These are phyloP conservation scores for Rhizopus delemar DNA, from an alignment of 371 early-diverging fungal species.

Conservation along the genomic window DNA sequence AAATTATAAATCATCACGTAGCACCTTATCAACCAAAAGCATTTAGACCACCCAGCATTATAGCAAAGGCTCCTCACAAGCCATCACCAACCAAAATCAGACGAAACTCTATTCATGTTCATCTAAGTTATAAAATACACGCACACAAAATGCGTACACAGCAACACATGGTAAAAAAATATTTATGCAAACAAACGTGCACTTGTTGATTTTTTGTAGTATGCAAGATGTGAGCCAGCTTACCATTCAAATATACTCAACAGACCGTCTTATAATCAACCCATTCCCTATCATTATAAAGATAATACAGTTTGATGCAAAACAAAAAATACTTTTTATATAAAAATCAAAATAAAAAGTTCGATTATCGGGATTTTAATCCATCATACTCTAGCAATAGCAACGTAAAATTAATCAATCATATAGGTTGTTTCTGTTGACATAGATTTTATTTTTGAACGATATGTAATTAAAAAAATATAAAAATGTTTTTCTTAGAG, in stretches of 20 bases:
- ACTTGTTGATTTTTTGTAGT: background rate
- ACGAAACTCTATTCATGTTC: conserved; percentile 22
- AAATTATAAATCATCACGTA: background rate
- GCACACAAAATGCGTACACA: conserved; percentile 15
- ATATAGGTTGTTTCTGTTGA: no score
- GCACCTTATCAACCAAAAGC: conserved; percentile 1
- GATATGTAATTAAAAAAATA: no score
- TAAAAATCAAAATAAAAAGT: background rate
- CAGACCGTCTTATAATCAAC: background rate
- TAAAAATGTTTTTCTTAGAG: conserved; percentile 12
- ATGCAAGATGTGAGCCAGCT: background rate
- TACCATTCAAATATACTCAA: background rate
- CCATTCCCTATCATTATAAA: conserved; percentile 1
- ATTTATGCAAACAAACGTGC: no score
- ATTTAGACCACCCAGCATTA: background rate
- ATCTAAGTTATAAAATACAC: conserved; percentile 27
- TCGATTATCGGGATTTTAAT: no score
- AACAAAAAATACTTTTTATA: background rate
- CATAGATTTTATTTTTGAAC: no score
- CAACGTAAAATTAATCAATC: no score
- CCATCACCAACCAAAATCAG: conserved; percentile 3
- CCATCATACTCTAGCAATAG: no score
- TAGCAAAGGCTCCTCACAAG: background rate
- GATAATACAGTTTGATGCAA: background rate
- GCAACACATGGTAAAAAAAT: conserved; percentile 2